Conservation (phyloP, 148 eudicot genomes). For the Beta vulgaris region DNA sequence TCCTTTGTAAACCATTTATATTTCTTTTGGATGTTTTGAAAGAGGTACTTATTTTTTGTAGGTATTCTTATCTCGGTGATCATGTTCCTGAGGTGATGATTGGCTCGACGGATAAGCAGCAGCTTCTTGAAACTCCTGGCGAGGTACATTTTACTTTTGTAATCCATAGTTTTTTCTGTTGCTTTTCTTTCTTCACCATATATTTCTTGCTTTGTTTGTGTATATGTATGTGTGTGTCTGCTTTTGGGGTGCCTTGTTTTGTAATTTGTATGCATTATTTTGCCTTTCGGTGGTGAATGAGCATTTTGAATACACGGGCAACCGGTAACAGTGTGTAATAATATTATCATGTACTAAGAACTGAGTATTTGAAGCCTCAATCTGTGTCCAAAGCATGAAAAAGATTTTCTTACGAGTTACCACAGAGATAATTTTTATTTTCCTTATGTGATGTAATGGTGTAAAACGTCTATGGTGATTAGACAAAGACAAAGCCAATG, state of each 20-base stretch:
- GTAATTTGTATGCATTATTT: neutral
- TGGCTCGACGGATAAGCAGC: slow-evolving; percentile 75
- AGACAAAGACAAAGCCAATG: neutral
- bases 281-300: neutral
- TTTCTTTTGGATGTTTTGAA: neutral
- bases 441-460: neutral
- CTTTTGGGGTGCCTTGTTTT: neutral
- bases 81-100: slow-evolving; percentile 56
- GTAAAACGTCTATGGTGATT: neutral
- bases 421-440: neutral
- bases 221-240: neutral
- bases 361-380: neutral
- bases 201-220: neutral
- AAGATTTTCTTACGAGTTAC: neutral
- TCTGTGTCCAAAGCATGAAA: neutral
- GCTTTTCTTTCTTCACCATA: neutral
- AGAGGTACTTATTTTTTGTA: slow-evolving; percentile 15
- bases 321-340: neutral
- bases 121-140: slow-evolving; percentile 92
- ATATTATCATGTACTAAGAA: neutral
- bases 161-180: neutral
- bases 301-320: neutral
- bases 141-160: slow-evolving; percentile 52
- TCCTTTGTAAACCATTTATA: neutral
- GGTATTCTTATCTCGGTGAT: slow-evolving; percentile 65